phyloP scores from a whole-genome alignment of 2,329 filamentous ascomycete genomes.

The Neoascochyta sp. region DNA sequence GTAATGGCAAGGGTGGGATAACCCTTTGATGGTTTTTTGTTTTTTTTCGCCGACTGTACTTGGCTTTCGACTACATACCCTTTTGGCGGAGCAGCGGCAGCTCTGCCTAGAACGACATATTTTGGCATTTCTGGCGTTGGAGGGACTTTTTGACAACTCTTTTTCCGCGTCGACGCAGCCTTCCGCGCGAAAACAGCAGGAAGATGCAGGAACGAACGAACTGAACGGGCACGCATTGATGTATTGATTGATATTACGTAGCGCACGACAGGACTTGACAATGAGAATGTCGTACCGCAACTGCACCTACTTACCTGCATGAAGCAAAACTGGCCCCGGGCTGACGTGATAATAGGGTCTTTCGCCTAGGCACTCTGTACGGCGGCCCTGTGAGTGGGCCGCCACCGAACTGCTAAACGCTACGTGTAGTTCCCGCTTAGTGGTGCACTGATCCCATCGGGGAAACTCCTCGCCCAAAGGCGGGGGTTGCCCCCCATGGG shows the following conservation, averaged over 20 bases:
- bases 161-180: no score
- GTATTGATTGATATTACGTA: conserved; percentile 29
- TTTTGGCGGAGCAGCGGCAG: conserved; percentile 25
- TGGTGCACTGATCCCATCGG: conserved; percentile 8
- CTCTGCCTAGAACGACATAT: conserved; percentile 22
- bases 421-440: no score
- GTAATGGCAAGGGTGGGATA: conserved; percentile 12
- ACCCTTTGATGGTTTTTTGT: conserved; percentile 17
- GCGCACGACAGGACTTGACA: conserved; percentile 24
- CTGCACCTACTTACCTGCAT: no score
- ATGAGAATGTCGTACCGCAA: conserved; percentile 12
- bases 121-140: conserved; percentile 34
- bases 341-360: no score
- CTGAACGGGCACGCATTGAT: conserved; percentile 14
- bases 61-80: conserved; percentile 32
- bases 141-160: no score
- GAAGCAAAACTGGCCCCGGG: no score
- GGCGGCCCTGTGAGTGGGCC: no score
- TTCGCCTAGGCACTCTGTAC: no score
- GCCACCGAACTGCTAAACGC: no score
- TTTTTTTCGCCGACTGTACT: conserved; percentile 27
- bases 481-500: conserved; percentile 4
- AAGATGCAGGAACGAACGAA: conserved; percentile 9
- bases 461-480: conserved; percentile 6
- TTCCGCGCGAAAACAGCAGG: no score